Conservation (phyloP, 148 eudicot species). For the Rhododendron simsii region DNA sequence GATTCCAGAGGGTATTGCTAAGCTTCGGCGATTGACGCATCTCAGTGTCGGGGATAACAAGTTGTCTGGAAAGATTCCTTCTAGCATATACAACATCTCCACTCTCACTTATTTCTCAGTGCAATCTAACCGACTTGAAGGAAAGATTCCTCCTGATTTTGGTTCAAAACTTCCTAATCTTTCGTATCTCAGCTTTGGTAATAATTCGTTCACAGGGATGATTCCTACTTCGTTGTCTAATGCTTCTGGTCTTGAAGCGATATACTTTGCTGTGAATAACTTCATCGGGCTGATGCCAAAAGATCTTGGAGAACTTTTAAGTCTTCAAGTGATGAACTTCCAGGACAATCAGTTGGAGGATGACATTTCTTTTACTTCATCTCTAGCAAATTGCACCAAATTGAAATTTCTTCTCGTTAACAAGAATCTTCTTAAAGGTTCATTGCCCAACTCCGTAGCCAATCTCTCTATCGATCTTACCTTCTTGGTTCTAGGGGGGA, state of each 20-base stretch:
- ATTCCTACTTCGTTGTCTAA: not conserved
- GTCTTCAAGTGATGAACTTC: rapidly evolving
- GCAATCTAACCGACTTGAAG: not conserved
- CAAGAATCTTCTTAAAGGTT: not conserved
- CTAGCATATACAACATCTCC: not conserved
- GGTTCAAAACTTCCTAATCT: not conserved
- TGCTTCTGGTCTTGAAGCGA: not conserved
- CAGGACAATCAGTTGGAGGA: rapidly evolving
- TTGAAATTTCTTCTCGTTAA: rapidly evolving
- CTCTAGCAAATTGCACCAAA: no score
- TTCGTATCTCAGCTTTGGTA: rapidly evolving
- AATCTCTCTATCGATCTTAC: not conserved
- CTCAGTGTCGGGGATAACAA: no score
- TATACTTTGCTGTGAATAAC: not conserved
- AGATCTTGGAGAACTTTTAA: not conserved
- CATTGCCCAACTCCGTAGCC: not conserved
- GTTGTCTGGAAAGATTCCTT: no score
- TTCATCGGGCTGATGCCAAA: not conserved
- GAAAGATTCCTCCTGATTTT: not conserved
- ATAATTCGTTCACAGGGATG: not conserved
- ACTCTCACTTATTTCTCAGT: not conserved
- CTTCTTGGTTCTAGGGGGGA: no score
- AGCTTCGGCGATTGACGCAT: no score
- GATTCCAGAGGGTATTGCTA: no score
- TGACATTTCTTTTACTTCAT: no score